Percentiles rank a stretch among this genome's conserved stretches.
phyloP scores from a whole-genome alignment of 345 rosid species.

The Populus simonii region DNA sequence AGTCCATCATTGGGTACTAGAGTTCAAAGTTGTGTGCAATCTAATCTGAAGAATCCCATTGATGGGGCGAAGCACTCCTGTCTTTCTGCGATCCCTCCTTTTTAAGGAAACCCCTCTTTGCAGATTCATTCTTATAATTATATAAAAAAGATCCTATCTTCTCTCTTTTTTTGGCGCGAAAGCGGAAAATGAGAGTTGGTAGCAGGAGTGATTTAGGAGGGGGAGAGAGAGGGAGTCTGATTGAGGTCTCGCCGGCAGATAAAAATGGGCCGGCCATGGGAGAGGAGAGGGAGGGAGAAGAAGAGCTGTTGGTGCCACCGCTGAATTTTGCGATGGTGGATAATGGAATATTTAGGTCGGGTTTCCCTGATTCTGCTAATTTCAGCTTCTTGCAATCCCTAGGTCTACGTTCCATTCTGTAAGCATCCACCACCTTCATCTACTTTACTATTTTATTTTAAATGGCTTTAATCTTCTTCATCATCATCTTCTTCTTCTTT shows the following conservation, averaged over 20 bases:
- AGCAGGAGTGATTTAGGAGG: background rate
- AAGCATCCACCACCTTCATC: constrained; percentile 9
- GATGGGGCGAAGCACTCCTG: no score
- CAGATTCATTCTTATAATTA: background rate
- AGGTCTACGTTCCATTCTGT: constrained; percentile 68
- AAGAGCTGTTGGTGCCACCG: constrained; percentile 61
- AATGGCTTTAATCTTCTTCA: background rate
- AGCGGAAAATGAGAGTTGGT: background rate
- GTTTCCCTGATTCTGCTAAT: constrained; percentile 65
- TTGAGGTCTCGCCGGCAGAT: background rate
- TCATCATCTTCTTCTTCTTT: no score
- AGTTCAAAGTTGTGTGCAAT: no score
- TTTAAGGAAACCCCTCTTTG: background rate
- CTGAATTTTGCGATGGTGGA: constrained; percentile 72
- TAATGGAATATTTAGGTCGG: constrained; percentile 65
- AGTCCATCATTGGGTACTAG: background rate
- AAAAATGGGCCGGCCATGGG: background rate
- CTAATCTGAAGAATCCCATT: no score
- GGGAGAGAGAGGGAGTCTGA: background rate
- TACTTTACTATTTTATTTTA: background rate
- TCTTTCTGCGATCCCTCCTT: no score
- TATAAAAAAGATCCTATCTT: background rate
- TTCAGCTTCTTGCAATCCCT: constrained; percentile 61
- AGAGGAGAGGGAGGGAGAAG: constrained; percentile 23
- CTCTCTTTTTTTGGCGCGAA: constrained; percentile 3